Base-by-base conservation (phyloP, 768 basidiomycete species). In the Collybia nuda region DNA sequence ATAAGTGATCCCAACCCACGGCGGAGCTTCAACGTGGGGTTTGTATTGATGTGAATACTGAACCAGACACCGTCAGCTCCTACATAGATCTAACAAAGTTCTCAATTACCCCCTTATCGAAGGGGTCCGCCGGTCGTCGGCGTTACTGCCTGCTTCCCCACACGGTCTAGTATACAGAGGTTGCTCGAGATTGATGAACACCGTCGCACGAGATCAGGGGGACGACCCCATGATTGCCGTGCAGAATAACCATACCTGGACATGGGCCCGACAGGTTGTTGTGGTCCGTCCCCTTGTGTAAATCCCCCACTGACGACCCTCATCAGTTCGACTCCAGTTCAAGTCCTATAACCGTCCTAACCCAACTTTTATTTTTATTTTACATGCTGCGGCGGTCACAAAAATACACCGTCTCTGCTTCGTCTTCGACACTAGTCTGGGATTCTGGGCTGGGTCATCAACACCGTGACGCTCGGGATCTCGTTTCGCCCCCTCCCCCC, bases 141-240 rank as follows among this genome's bases (percentile, higher is more conserved):
- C 51, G 39, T 44, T 35, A 23, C 19, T 39, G 18, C 6, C 36
- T 40, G n/a, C 32, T 52, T 48, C 37, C 47, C 51, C 42, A 32
- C 21, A 37, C 8, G 42, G 45, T 9, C 23, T 54, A 54, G 43
- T 35, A 24, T 50, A 19, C 18, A 18, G 19, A 12, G 39, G 24
- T 26, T 15, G 35, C 18, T 40, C 37, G 40, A 44, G 38, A 48
- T 49, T 50, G 52, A 56, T 56, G 50, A 44, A 50, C 46, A 53
- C 29, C 49, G 39, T 44, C 49, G 43, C 24, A 39, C 49, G 8
- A 53, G 52, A 50, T 54, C 51, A 47, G 45, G 55, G 48, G 22
- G 19, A 32, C 29, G 22, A 49, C 51, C 46, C 26, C 54, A 55
- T 48, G 51, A 54, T 43, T 56, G 48, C 51, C 51, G 48, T 53